Percentiles rank a stretch among this genome's conserved stretches.
Evolutionary conservation across 345 rosid genomes (phyloP).

Genomic region (Cardamine chenopodiifolia): DNA sequence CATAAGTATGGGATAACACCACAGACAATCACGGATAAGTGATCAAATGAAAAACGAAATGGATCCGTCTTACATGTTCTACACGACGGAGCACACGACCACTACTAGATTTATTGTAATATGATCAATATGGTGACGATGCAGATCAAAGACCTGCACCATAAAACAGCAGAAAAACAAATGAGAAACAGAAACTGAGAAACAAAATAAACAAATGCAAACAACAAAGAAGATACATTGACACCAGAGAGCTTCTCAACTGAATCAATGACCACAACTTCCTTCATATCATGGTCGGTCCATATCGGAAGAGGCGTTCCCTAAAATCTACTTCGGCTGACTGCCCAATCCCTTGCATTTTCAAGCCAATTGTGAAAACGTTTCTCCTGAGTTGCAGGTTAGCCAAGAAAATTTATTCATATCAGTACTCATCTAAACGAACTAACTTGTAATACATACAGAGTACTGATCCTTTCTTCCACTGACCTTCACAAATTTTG

Average conservation of each 20-base stretch:
- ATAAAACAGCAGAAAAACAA: constrained; percentile 25
- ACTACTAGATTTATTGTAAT: constrained; percentile 73
- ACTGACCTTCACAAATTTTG: constrained; percentile 93
- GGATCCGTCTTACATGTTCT: constrained; percentile 70
- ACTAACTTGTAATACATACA: constrained; percentile 15
- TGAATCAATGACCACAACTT: constrained; percentile 78
- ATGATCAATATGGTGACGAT: constrained; percentile 94
- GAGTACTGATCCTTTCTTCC: constrained; percentile 16
- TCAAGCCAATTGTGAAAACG: constrained; percentile 99
- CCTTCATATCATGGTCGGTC: constrained; percentile 87
- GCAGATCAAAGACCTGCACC: constrained; percentile 83
- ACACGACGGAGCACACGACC: constrained; percentile 89
- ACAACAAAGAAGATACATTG: constrained; percentile 54
- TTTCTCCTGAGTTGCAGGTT: constrained; percentile 63
- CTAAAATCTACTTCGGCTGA: constrained; percentile 98
- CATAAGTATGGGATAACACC: constrained; percentile 10
- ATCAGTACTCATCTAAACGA: constrained; percentile 15
- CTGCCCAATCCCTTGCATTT: constrained; percentile 99
- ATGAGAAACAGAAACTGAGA: background rate
- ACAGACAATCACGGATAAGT: constrained; percentile 4
- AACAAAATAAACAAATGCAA: background rate
- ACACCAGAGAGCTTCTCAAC: constrained; percentile 81
- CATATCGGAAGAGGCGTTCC: constrained; percentile 98
- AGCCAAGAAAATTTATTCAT: constrained; percentile 8
- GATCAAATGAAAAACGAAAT: constrained; percentile 10